A percentile compares a stretch with the other conserved stretches of the same genome.
These are phyloP conservation scores for Crucihimalaya himalaica DNA, from an alignment of 345 rosid genomes.

Conservation along the genomic window DNA sequence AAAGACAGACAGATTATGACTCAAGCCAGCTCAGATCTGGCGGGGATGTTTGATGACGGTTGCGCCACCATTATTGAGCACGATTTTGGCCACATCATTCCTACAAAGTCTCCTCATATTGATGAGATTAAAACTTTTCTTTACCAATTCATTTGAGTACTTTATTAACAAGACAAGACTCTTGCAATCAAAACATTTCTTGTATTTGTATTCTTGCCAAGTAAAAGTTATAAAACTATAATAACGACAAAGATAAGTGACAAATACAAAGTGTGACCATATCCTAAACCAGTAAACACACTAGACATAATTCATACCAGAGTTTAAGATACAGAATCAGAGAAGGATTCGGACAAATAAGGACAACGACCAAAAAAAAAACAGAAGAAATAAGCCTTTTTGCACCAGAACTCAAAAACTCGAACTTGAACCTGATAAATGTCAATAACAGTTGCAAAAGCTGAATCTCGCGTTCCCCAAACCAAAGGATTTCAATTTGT, in stretches of 20 bases:
- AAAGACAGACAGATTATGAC: constrained; percentile 82
- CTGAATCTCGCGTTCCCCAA: constrained; percentile 21
- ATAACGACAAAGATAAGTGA: constrained; percentile 8
- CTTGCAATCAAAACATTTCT: constrained; percentile 23
- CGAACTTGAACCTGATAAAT: constrained; percentile 37
- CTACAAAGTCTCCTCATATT: constrained; percentile 70
- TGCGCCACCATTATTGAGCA: constrained; percentile 68
- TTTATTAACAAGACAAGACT: neutral
- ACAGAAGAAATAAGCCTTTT: constrained; percentile 16
- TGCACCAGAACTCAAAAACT: constrained; percentile 36
- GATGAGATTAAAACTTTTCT: constrained; percentile 72
- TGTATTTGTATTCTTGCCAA: constrained; percentile 24
- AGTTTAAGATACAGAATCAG: constrained; percentile 22
- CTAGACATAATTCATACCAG: constrained; percentile 28
- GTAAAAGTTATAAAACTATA: constrained; percentile 6
- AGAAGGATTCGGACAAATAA: constrained; percentile 29
- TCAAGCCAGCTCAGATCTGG: constrained; percentile 61
- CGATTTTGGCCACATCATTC: constrained; percentile 85
- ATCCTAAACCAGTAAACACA: constrained; percentile 38
- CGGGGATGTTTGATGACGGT: constrained; percentile 57
- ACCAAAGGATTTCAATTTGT: constrained; percentile 28
- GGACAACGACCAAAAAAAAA: neutral
- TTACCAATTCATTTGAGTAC: constrained; percentile 54
- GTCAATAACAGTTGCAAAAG: constrained; percentile 37
- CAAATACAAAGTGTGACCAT: constrained; percentile 23